These are phyloP conservation scores for Emergomyces pasteurianus DNA, from an alignment of 2,329 filamentous ascomycete genomes.

Conservation along the genomic window DNA sequence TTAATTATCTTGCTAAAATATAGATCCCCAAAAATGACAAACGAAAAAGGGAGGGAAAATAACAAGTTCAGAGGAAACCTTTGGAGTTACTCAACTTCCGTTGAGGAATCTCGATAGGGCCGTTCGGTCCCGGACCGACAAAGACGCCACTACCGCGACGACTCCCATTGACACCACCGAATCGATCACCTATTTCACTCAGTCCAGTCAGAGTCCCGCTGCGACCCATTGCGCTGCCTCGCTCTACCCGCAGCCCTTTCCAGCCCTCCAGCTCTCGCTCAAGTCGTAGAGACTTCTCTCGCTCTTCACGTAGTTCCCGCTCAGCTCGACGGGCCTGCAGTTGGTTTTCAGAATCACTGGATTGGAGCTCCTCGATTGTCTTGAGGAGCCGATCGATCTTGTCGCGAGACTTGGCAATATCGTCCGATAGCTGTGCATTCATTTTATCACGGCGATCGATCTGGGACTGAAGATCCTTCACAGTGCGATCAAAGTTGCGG, in stretches of 20 bases:
- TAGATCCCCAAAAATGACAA: not conserved
- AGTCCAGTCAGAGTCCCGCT: slow-evolving; percentile 20
- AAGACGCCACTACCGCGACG: slow-evolving; percentile 28
- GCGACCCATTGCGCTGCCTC: slow-evolving; percentile 27
- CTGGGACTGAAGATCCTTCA: slow-evolving; percentile 85
- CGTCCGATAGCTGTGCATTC: slow-evolving; percentile 67
- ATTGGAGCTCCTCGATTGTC: slow-evolving; percentile 88
- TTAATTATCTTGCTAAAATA: not conserved
- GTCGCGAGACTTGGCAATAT: slow-evolving; percentile 74
- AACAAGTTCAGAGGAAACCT: slow-evolving; percentile 51
- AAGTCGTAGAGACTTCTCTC: slow-evolving; percentile 66
- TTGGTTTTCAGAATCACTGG: slow-evolving; percentile 70
- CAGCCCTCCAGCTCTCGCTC: slow-evolving; percentile 79
- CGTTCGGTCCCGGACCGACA: slow-evolving; percentile 23
- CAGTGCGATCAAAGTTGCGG: slow-evolving; percentile 84
- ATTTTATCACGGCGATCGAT: slow-evolving; percentile 89
- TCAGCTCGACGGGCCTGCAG: slow-evolving; percentile 75
- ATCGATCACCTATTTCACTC: slow-evolving; percentile 24
- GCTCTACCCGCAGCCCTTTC: slow-evolving; percentile 60
- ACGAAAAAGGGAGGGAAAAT: not conserved
- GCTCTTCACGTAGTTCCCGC: slow-evolving; percentile 78
- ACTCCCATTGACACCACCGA: slow-evolving; percentile 23
- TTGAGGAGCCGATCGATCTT: slow-evolving; percentile 80
- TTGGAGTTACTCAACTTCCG: slow-evolving; percentile 64
- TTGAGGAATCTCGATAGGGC: slow-evolving; percentile 44